These are phyloP conservation scores for Xylaria longipes DNA, from an alignment of 495 filamentous ascomycete species.

Conservation along the genomic window DNA sequence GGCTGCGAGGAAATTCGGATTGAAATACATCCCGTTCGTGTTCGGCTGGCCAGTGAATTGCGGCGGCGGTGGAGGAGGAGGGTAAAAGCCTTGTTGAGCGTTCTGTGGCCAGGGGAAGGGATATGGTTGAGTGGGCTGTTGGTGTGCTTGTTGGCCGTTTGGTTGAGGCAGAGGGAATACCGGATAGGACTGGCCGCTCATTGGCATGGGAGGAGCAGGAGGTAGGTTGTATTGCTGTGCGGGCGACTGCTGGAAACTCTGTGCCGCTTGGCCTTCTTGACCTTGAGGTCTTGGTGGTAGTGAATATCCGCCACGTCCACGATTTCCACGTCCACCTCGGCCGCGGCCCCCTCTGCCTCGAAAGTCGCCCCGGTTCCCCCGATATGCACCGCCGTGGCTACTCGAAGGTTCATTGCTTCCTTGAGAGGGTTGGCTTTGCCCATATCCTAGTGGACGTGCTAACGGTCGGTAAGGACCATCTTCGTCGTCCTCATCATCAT, in stretches of 20 bases:
- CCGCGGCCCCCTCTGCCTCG: constrained; percentile 56
- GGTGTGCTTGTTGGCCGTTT: constrained; percentile 31
- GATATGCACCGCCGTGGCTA: constrained; percentile 39
- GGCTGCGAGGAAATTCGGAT: constrained; percentile 65
- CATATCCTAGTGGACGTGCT: constrained; percentile 64
- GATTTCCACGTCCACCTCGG: constrained; percentile 44
- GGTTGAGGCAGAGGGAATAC: constrained; percentile 29
- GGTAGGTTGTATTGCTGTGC: constrained; percentile 34
- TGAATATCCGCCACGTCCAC: constrained; percentile 47
- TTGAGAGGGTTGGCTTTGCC: constrained; percentile 40
- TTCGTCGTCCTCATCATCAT: constrained; percentile 69
- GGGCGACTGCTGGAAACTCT: constrained; percentile 37
- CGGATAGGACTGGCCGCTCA: constrained; percentile 28
- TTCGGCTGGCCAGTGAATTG: constrained; percentile 37
- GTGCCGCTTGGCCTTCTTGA: constrained; percentile 31
- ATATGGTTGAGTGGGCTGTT: constrained; percentile 31
- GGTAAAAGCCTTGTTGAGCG: constrained; percentile 33
- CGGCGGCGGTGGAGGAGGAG: constrained; percentile 38
- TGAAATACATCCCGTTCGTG: constrained; percentile 55
- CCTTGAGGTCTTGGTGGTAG: constrained; percentile 38
- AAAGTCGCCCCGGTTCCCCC: constrained; percentile 48
- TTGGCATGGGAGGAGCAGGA: constrained; percentile 27
- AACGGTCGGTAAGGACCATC: constrained; percentile 74
- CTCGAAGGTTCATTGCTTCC: constrained; percentile 38
- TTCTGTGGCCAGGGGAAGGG: constrained; percentile 38